These are phyloP conservation scores for Termitomyces sp. DNA, from an alignment of 768 basidiomycete genomes.

Conservation along the genomic window DNA sequence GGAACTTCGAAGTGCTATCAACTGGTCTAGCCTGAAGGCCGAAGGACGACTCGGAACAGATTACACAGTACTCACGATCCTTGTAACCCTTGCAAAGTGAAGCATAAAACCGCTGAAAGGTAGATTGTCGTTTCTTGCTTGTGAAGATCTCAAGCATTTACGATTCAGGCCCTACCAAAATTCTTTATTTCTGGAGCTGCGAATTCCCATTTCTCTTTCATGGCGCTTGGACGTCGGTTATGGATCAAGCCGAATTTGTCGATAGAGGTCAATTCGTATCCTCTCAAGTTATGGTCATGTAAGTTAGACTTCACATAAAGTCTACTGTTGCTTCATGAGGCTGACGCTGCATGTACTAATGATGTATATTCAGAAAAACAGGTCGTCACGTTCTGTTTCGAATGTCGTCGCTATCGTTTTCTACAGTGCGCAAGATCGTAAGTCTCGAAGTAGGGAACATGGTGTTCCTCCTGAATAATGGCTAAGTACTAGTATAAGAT, in stretches of 20 bases:
- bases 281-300: not conserved
- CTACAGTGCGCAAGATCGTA: not conserved
- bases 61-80: too few relatives aligned
- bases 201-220: too few relatives aligned
- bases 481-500: not conserved
- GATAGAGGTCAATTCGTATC: not conserved
- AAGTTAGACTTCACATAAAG: not conserved
- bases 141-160: not conserved
- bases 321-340: not conserved
- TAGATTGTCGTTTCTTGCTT: not conserved
- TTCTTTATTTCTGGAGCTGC: too few relatives aligned
- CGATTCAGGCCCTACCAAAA: not conserved
- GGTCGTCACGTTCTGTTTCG: not conserved
- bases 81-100: too few relatives aligned
- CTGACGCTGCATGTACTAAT: not conserved
- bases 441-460: too few relatives aligned
- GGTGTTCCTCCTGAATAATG: too few relatives aligned
- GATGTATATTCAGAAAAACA: not conserved
- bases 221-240: too few relatives aligned
- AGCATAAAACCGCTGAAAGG: not conserved
- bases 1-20: too few relatives aligned
- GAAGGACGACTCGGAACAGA: too few relatives aligned
- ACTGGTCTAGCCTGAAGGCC: too few relatives aligned
- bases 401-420: too few relatives aligned
- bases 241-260: not conserved